Evolutionary conservation across 208 protist genomes (phyloP).

Genomic region (Phytomonas sp.): DNA sequence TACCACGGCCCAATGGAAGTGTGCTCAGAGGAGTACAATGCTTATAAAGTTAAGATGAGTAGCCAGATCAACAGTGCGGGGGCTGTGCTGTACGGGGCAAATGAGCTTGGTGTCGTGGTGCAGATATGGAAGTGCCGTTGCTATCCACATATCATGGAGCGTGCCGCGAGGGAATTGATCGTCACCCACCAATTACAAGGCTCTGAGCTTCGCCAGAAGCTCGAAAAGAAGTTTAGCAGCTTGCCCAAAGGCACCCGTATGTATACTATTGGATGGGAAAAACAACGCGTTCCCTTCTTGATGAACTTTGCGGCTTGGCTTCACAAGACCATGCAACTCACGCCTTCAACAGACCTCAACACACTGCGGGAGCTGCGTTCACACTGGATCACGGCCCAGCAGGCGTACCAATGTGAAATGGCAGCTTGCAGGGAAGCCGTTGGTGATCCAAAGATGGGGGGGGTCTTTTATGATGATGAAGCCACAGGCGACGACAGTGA

Average conservation of each 20-base stretch:
- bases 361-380: conserved; percentile 35
- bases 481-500: conserved; percentile 5
- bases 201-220: conserved; percentile 22
- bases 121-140: conserved; percentile 67
- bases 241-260: conserved; percentile 34
- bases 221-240: conserved; percentile 51
- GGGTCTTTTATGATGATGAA: not conserved
- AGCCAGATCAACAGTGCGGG: conserved; percentile 43
- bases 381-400: conserved; percentile 59
- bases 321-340: conserved; percentile 46
- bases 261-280: conserved; percentile 41
- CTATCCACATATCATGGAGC: conserved; percentile 51
- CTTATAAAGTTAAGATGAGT: conserved; percentile 23
- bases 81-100: conserved; percentile 64
- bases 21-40: conserved; percentile 29
- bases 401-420: conserved; percentile 18
- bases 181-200: conserved; percentile 53
- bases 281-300: conserved; percentile 39
- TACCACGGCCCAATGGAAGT: conserved; percentile 16
- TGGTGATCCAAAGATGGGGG: not conserved
- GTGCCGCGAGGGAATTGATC: conserved; percentile 63
- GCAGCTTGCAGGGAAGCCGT: conserved; percentile 3
- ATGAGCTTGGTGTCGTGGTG: conserved; percentile 32
- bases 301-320: conserved; percentile 60
- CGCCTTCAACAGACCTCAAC: conserved; percentile 28